These are phyloP conservation scores for Smallanthus sonchifolius DNA, from an alignment of 129 eudicot genomes.

Conservation along the genomic window DNA sequence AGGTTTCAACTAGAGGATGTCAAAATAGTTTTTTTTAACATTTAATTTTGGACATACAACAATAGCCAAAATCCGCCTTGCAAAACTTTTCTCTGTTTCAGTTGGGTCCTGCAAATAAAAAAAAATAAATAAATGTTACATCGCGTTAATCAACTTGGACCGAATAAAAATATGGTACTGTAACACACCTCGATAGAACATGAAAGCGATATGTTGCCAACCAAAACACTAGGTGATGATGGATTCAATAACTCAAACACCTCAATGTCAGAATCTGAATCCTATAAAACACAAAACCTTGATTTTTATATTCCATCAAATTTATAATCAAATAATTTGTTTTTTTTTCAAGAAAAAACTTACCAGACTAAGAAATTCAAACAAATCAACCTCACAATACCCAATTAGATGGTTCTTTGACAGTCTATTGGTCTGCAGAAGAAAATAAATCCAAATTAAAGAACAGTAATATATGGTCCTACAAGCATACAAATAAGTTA, in stretches of 20 bases:
- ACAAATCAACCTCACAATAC: slow-evolving; percentile 76
- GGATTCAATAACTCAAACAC: slow-evolving; percentile 67
- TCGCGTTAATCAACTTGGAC: neutral
- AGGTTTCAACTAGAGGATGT: neutral
- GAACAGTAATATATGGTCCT: neutral
- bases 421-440: slow-evolving; percentile 76
- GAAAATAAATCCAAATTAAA: neutral
- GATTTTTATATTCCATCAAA: slow-evolving; percentile 1
- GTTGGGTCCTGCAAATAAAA: slow-evolving; percentile 64
- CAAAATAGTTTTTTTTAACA: neutral
- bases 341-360: slow-evolving; percentile 14
- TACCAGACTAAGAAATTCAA: slow-evolving; percentile 70
- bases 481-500: neutral
- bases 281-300: slow-evolving; percentile 43
- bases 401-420: slow-evolving; percentile 78
- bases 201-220: slow-evolving; percentile 65
- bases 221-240: slow-evolving; percentile 46
- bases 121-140: neutral
- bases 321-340: neutral
- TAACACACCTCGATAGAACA: slow-evolving; percentile 76
- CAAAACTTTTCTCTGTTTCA: slow-evolving; percentile 86
- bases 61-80: slow-evolving; percentile 66
- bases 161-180: neutral
- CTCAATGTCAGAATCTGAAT: slow-evolving; percentile 48
- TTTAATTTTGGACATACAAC: slow-evolving; percentile 53